Evolutionary conservation across 331 rosid genomes (phyloP).

Genomic region (Rhamnella rubrinervis): DNA sequence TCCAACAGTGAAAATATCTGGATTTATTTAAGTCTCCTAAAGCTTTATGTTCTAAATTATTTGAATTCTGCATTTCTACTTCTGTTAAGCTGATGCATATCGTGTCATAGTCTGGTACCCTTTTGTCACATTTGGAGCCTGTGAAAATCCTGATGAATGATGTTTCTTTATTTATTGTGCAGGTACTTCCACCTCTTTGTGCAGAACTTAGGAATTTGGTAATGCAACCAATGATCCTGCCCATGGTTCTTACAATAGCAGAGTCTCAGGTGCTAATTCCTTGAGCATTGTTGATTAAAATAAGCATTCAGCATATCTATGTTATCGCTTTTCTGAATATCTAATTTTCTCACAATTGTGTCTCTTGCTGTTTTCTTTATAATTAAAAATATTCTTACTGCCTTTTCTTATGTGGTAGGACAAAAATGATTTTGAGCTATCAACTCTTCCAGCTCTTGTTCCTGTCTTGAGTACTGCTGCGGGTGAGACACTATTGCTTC

Average conservation of each 20-base stretch:
- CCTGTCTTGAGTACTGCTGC: constrained; percentile 83
- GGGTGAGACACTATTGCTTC: constrained; percentile 85
- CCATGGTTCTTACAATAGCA: constrained; percentile 97
- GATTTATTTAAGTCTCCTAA: too few relatives aligned
- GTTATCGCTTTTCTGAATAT: not conserved
- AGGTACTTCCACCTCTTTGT: constrained; percentile 99
- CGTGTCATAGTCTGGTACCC: not conserved
- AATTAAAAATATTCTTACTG: constrained; percentile 16
- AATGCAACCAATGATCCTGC: constrained; percentile 95
- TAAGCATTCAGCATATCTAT: constrained; percentile 8
- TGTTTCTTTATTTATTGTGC: constrained; percentile 31
- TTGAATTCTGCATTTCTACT: not conserved
- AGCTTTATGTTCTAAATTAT: not conserved
- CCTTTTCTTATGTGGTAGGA: constrained; percentile 50
- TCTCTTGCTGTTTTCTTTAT: constrained; percentile 10
- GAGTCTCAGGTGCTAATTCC: constrained; percentile 85
- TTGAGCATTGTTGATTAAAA: not conserved
- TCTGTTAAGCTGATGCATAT: not conserved
- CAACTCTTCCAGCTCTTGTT: constrained; percentile 92
- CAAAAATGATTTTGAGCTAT: constrained; percentile 86
- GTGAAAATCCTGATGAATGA: not conserved
- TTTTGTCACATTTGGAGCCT: not conserved
- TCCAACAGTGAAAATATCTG: too few relatives aligned
- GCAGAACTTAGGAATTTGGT: constrained; percentile 97
- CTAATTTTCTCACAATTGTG: not conserved